Evolutionary conservation across 192 early-diverging fungal genomes (phyloP).

Genomic region (Backusella mclennaniae): DNA sequence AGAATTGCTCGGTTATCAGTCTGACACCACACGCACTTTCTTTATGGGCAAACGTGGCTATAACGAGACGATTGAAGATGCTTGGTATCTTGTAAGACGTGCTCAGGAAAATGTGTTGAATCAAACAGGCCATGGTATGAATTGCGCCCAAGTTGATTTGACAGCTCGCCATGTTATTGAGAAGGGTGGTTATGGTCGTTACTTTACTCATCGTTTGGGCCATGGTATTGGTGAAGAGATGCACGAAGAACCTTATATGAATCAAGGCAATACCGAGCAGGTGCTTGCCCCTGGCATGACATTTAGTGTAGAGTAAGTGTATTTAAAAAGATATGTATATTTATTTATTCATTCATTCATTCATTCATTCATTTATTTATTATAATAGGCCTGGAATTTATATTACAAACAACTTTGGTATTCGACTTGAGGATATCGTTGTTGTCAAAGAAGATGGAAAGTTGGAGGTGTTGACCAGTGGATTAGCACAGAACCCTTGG

Average conservation of each 20-base stretch:
- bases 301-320: constrained; percentile 43
- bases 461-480: constrained; percentile 29
- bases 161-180: constrained; percentile 40
- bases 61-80: constrained; percentile 40
- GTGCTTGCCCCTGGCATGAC: constrained; percentile 44
- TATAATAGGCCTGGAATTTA: constrained; percentile 46
- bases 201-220: constrained; percentile 51
- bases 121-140: constrained; percentile 20
- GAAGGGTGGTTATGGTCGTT: constrained; percentile 37
- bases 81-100: constrained; percentile 46
- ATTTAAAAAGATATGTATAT: no score
- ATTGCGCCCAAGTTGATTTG: constrained; percentile 48
- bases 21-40: constrained; percentile 52
- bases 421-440: constrained; percentile 29
- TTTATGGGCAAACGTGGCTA: constrained; percentile 33
- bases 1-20: constrained; percentile 39
- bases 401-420: constrained; percentile 44
- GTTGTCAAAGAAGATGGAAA: constrained; percentile 33
- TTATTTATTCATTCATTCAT: background rate
- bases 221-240: constrained; percentile 54
- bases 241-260: constrained; percentile 56
- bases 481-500: constrained; percentile 35
- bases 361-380: background rate
- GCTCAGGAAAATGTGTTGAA: constrained; percentile 42
- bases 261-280: constrained; percentile 42